phyloP scores from a whole-genome alignment of 73 alveolate genomes.

The Durusdinium trenchii region DNA sequence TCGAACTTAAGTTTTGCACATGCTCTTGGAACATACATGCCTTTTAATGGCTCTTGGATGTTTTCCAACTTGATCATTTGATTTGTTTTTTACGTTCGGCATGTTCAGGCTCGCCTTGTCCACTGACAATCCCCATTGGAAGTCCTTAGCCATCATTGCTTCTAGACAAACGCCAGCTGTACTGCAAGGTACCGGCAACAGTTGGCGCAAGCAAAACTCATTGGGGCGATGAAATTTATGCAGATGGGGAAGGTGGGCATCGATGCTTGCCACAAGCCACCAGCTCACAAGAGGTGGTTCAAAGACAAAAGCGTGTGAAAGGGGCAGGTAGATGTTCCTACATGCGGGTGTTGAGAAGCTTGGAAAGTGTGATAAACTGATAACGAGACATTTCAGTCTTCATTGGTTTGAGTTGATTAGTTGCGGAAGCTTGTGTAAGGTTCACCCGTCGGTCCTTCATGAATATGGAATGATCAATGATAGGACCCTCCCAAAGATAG shows the following conservation, averaged over 20 bases:
- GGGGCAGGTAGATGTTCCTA: not conserved
- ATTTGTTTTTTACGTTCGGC: too few species aligned
- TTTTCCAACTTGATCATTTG: too few species aligned
- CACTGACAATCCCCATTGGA: too few species aligned
- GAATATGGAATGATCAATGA: too few species aligned
- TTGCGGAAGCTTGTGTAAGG: not conserved
- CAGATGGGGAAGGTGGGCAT: conserved; percentile 67
- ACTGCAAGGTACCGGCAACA: conserved; percentile 39
- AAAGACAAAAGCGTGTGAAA: not conserved
- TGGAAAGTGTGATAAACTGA: not conserved
- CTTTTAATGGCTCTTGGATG: too few species aligned
- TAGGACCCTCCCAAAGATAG: too few species aligned
- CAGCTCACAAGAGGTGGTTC: not conserved
- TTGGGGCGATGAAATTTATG: conserved; percentile 75
- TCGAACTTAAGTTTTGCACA: too few species aligned
- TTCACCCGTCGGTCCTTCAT: too few species aligned
- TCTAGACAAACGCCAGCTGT: too few species aligned
- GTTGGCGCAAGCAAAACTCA: conserved; percentile 72
- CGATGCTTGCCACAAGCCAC: conserved; percentile 22
- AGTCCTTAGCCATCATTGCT: too few species aligned
- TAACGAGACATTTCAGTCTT: not conserved
- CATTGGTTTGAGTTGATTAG: not conserved
- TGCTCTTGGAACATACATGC: too few species aligned
- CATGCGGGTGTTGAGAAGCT: not conserved
- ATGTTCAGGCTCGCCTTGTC: too few species aligned